Base-by-base conservation (phyloP, 805 yeast genomes). In the Metschnikowia reukaufii region DNA sequence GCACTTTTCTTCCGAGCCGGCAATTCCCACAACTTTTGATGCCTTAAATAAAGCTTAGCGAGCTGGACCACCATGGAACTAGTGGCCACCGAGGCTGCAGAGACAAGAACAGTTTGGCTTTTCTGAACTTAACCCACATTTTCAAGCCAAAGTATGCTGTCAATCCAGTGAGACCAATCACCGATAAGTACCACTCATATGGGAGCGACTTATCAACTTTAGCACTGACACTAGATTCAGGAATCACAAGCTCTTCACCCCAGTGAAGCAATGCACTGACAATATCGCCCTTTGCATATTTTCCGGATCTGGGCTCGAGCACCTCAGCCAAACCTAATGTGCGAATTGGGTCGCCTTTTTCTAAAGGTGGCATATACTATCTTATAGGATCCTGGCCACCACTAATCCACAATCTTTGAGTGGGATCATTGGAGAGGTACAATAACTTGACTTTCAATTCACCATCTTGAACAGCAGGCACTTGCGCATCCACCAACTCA, bases 21-120 rank as follows among this genome's bases (percentile, higher is more conserved):
- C 79, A 52, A 82, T 74, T 35, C 83, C 88, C 58, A 82, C 72
- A 19, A 83, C 82, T 54, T 71, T 76, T 36, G 72, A 64, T 21
- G 84, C 84, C 32, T 77, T 76, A 58, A 76, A 70, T 9, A 78
- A 62, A 74, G 65, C 49, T 79, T 67, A 33, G 86, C 83, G 12
- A 83, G 59, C 60, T 82, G 87, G 17, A 82, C 77, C 39, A 71
- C 77, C 39, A 74, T 64, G 20, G 80, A 73, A 12, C 88, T 88
- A n/a, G 84, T 83, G 15, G 87, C 86, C 49, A 88, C 89, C 7
- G 84, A 76, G 12, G 88, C 88, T 47, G 86, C 88, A 16, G 83
- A 77, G 37, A 83, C 67, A 37, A 82, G 64, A 52, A 79, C 69
- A 6, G 73, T 67, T 56, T 81, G 81, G 19, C 71, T 72, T 18